Evolutionary conservation across 1,284 basidiomycete species (phyloP), one percentile per base, ranked within the genome.

Genomic region (Ustilago xerochloae): DNA sequence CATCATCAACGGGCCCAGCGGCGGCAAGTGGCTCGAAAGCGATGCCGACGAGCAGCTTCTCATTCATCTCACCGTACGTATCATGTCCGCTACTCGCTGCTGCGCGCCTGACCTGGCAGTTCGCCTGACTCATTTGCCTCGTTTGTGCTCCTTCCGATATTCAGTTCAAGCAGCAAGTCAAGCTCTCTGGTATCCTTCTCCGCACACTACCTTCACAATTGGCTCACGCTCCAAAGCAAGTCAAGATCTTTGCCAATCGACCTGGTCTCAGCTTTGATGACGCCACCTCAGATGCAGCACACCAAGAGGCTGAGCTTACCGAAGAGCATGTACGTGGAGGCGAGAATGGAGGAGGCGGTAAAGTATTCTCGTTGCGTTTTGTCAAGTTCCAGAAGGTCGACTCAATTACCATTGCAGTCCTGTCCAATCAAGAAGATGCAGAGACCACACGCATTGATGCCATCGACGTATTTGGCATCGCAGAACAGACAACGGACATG

Each of bases 101-200:
- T 18, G 8, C 22, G 18, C 53, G 41, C 29, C 10, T 8, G 8
- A 26, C 2, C 6, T 30, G 9, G 29, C 12, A 9, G 10, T 18
- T 6, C 39, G 24, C 4, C 20, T 33, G 8, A 36, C 16, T 22
- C 20, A 16, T 6, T 13, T 26, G 5, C 22, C 29, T 50, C 20
- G 28, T 18, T 24, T 38, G 13, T 52, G 15, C 9, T n/a, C 35
- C 15, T 24, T 7, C 24, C 13, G 7, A 6, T 10, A 32, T 28
- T 20, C 36, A 92, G 91, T 93, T 93, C 87, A 91, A 91, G 83
- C 91, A 92, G 85, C 86, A 89, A 29, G 91, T 93, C 56, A 89
- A 90, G 76, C 86, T 93, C 57, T 90, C 90, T 61, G 88, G 89
- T n/a, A 88, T 93, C 72, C 86, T 89, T 38, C 86, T 93, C 57